Conservation (phyloP, 805 yeast species). For the Monosporozyma servazzii region DNA sequence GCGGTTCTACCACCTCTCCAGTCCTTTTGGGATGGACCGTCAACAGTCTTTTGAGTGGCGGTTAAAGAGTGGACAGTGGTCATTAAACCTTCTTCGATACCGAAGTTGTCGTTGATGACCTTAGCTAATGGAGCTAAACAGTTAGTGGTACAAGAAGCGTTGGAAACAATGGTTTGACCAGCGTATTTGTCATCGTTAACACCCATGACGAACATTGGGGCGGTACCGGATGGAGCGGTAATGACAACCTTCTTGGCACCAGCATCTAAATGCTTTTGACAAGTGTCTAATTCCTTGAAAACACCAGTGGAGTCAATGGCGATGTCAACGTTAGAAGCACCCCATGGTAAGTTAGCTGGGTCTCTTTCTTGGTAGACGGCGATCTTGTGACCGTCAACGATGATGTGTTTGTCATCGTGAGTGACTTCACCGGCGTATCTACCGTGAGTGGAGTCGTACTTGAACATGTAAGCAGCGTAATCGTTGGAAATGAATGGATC, state of each 20-base stretch:
- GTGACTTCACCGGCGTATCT: slow-evolving; percentile 49
- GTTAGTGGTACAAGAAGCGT: slow-evolving; percentile 68
- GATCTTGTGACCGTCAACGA: slow-evolving; percentile 44
- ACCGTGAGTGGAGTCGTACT: slow-evolving; percentile 67
- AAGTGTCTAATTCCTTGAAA: slow-evolving; percentile 54
- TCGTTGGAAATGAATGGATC: slow-evolving; percentile 62
- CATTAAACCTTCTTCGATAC: slow-evolving; percentile 67
- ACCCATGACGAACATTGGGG: slow-evolving; percentile 68
- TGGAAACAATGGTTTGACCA: slow-evolving; percentile 51
- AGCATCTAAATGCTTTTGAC: slow-evolving; percentile 59
- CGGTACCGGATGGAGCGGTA: slow-evolving; percentile 64
- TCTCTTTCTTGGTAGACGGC: slow-evolving; percentile 54
- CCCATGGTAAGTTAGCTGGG: slow-evolving; percentile 64
- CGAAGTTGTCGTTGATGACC: slow-evolving; percentile 54
- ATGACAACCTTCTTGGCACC: slow-evolving; percentile 68
- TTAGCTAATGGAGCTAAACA: slow-evolving; percentile 68
- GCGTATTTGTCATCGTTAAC: slow-evolving; percentile 54
- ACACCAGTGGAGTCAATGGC: slow-evolving; percentile 68
- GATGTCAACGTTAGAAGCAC: slow-evolving; percentile 48
- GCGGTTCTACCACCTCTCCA: slow-evolving; percentile 79
- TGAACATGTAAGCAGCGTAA: slow-evolving; percentile 67
- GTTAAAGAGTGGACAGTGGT: slow-evolving; percentile 66
- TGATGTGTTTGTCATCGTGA: slow-evolving; percentile 41
- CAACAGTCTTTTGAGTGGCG: slow-evolving; percentile 65
- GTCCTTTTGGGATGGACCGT: slow-evolving; percentile 70